Conservation (phyloP, 371 early-diverging fungal genomes). For the Zychaea mexicana region DNA sequence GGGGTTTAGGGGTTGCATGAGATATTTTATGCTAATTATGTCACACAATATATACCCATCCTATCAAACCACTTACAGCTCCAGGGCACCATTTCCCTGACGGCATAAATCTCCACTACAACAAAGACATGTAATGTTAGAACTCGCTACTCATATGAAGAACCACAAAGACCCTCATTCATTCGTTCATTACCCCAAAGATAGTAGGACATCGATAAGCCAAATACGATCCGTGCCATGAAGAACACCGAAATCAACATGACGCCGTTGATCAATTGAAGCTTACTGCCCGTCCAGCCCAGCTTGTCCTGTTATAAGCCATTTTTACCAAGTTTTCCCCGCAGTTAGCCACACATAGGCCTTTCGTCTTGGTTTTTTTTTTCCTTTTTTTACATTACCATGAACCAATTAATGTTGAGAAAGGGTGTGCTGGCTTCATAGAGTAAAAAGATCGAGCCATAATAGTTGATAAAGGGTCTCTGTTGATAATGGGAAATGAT, state of each 20-base stretch:
- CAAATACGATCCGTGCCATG: conserved; percentile 77
- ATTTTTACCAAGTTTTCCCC: neutral
- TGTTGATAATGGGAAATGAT: conserved; percentile 24
- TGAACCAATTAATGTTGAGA: conserved; percentile 92
- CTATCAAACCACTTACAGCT: conserved; percentile 35
- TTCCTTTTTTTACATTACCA: conserved; percentile 40
- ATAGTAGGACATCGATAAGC: conserved; percentile 69
- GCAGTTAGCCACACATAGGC: neutral
- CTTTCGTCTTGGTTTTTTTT: neutral
- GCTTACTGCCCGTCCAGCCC: conserved; percentile 72
- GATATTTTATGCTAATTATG: neutral
- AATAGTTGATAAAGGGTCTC: conserved; percentile 86
- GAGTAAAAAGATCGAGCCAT: conserved; percentile 86
- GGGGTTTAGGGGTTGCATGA: conserved; percentile 7
- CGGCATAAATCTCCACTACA: conserved; percentile 43
- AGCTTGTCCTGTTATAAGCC: conserved; percentile 65
- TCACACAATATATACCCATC: no score
- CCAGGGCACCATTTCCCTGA: conserved; percentile 60
- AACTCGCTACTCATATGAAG: neutral
- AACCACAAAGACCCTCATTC: neutral
- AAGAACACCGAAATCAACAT: conserved; percentile 77
- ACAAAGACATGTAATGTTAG: neutral
- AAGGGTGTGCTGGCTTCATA: conserved; percentile 92
- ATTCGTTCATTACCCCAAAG: conserved; percentile 53
- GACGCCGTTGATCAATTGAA: conserved; percentile 83